Conservation (phyloP, 2,329 filamentous ascomycete species). For the Colletotrichum sp. region DNA sequence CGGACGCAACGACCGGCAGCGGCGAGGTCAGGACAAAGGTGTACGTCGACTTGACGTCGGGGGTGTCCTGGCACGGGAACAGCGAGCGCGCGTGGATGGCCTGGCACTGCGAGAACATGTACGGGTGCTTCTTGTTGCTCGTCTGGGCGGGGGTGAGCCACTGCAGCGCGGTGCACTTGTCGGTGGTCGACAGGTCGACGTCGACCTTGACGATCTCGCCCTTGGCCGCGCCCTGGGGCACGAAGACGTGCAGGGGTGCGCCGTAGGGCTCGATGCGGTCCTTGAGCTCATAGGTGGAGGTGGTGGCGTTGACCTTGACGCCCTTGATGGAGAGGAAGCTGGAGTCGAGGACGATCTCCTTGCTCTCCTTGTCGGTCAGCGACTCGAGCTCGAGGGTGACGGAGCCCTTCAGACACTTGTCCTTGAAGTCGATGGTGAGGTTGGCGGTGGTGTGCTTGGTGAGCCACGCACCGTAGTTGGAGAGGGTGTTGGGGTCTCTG, state of each 20-base stretch:
- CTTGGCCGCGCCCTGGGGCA: conserved; percentile 59
- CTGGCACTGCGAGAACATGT: conserved; percentile 98
- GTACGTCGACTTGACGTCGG: conserved; percentile 95
- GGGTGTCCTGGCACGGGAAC: conserved; percentile 97
- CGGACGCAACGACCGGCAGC: conserved; percentile 90
- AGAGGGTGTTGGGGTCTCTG: conserved; percentile 87
- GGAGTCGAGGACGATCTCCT: conserved; percentile 87
- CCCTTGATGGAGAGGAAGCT: conserved; percentile 77
- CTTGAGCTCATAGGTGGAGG: conserved; percentile 71
- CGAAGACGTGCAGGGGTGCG: conserved; percentile 69
- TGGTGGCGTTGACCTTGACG: conserved; percentile 71
- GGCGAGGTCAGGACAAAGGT: conserved; percentile 87
- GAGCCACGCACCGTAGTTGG: conserved; percentile 89
- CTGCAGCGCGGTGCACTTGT: conserved; percentile 88
- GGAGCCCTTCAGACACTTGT: conserved; percentile 76
- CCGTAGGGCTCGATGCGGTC: conserved; percentile 76
- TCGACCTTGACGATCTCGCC: conserved; percentile 59
- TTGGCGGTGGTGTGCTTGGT: conserved; percentile 84
- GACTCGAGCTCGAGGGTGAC: conserved; percentile 80
- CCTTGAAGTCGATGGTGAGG: conserved; percentile 83
- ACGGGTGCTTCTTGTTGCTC: conserved; percentile 92
- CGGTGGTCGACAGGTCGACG: conserved; percentile 81
- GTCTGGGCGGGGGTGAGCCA: conserved; percentile 96
- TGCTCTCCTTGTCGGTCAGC: conserved; percentile 73
- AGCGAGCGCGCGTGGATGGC: conserved; percentile 93